Conservation (phyloP, 208 protist species). For the Leishmania mexicana region DNA sequence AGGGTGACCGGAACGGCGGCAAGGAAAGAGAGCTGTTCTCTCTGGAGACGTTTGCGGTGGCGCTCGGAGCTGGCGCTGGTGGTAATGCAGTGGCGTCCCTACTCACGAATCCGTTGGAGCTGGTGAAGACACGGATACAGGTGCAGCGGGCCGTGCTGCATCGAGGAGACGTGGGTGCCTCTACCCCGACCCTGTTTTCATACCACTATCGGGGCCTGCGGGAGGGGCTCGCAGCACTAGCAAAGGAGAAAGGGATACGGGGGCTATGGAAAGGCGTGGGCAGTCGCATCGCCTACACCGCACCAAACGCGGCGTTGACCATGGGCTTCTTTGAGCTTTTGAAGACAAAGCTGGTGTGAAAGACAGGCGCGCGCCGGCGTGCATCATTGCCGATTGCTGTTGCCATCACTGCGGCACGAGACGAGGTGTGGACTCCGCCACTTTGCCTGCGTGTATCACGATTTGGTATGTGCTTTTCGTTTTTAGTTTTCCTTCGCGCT, state of each 20-base stretch:
- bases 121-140: constrained; percentile 92
- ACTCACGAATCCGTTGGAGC: constrained; percentile 87
- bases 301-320: constrained; percentile 84
- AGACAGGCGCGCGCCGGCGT: not conserved
- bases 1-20: not conserved
- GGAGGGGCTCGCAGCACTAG: constrained; percentile 53
- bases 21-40: not conserved
- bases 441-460: not conserved
- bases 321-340: constrained; percentile 78
- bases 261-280: constrained; percentile 73
- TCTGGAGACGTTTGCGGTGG: constrained; percentile 33
- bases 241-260: constrained; percentile 53
- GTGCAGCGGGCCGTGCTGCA: constrained; percentile 74
- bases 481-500: not conserved
- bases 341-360: constrained; percentile 19
- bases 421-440: not conserved
- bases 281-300: constrained; percentile 57
- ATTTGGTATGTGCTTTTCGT: too few relatives aligned
- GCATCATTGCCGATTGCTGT: not conserved
- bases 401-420: not conserved
- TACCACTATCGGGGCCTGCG: constrained; percentile 68
- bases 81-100: constrained; percentile 70
- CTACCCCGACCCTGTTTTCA: constrained; percentile 29
- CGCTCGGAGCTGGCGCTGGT: constrained; percentile 55
- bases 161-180: not conserved